Base-by-base conservation (phyloP, 2,329 filamentous ascomycete genomes). In the Ceratocystis lukuohia region DNA sequence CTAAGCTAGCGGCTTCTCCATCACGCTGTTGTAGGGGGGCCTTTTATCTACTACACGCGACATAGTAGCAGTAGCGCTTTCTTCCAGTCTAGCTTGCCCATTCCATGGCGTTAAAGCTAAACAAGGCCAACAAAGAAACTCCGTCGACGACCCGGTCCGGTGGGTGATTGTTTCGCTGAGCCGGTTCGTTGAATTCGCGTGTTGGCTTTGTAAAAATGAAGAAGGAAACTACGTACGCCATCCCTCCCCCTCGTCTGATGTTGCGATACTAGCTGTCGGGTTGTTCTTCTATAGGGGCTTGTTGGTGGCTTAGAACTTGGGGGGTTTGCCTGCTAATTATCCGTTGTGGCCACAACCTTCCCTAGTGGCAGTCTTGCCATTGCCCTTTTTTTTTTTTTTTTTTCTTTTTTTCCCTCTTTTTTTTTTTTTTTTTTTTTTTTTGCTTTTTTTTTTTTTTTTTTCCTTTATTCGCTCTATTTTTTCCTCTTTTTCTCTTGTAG, bases 31-130 rank as follows among this genome's bases (percentile, higher is more conserved):
- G 1, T 50, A 22, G n/a, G 46, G 46, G 8, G n/a, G 3, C 1
- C 46, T 8, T 50, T 50, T 45, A 4, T 15, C 7, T 25, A 46
- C 37, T 15, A 15, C 37, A 41, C 37, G 37, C 37, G 1, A 41
- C 10, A 4, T 37, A 37, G 37, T 41, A 41, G 37, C 10, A 41
- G 37, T 37, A 37, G 33, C 33, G 33, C 33, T 37, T 64, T 64
- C 45, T 41, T 64, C 22, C 33, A 41, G 17, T 64, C 46, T 41
- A 53, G 44, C 6, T 37, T 25, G 8, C 12, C 37, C 2, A 20
- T 64, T 64, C 22, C 62, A 20, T 64, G 20, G n/a, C 25, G 25
- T 53, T 64, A 4, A 48, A 22, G 48, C 22, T 50, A 50, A 22
- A 41, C 17, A 50, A 48, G 46, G 46, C 17, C 45, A 48, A n/a